Evolutionary conservation across 768 basidiomycete genomes (phyloP), one percentile per base, ranked within the genome.

Genomic region (Lentinula sp.): DNA sequence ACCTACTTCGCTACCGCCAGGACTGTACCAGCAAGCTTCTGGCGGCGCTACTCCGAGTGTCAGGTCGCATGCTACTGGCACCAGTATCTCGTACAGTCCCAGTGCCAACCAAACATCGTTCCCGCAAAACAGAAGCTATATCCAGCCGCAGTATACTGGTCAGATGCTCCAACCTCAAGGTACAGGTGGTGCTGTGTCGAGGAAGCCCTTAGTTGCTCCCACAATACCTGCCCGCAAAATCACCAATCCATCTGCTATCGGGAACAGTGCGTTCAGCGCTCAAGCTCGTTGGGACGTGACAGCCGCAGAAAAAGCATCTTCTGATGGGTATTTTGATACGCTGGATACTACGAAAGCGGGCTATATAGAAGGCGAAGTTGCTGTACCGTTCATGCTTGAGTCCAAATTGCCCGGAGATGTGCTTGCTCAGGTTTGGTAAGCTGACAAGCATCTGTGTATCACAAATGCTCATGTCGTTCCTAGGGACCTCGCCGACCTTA

Each of bases 401-500:
- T 95, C 93, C 36, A 87, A 90, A 50, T 75, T 99, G 50, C 81
- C 87, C 1, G 90, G 91, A 62, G 87, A 88, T 32, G 80, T 83
- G 28, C 80, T 99, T n/a, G 97, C 97, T 4, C 88, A 84, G 66
- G 79, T 99, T 53, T 99, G 97, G 96, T 96, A 68, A 56, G 88
- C 77, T 52, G 23, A 35, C 39, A 37, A 16, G n/a, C 56, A 48
- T 39, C 48, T 42, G 5, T 18, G 16, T 39, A 16, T 54, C 0
- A 62, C 36, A 33, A 62, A 49, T 23, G 57, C 33, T 62, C 53
- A 66, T 64, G 45, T 20, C 55, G 15, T 13, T 50, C 59, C 0
- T 62, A 98, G 95, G 96, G 97, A 99, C 72, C 83, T 99, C 18
- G 81, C 94, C 32, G 96, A 98, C 69, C 81, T 98, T 23, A 85